A percentile compares a stretch with the other conserved stretches of the same genome.
Conservation (phyloP, 352 stramenopile genomes). For the Thalassiosira sp. region DNA sequence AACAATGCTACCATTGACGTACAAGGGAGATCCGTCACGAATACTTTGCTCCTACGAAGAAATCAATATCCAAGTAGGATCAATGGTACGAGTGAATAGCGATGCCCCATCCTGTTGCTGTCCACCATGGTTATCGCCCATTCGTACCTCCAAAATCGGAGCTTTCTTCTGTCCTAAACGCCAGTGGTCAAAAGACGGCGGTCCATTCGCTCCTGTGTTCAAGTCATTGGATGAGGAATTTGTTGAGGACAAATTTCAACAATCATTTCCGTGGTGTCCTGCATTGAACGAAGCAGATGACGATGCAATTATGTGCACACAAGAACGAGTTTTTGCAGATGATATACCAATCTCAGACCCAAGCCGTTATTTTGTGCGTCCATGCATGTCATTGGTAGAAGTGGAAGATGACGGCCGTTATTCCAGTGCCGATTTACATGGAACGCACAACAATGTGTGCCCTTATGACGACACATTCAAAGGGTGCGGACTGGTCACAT, state of each 20-base stretch:
- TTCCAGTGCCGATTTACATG: conserved; percentile 51
- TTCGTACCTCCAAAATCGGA: conserved; percentile 39
- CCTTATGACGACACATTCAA: conserved; percentile 31
- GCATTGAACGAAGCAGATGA: conserved; percentile 24
- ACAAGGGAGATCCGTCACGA: conserved; percentile 52
- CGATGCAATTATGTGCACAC: conserved; percentile 48
- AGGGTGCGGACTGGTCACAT: conserved; percentile 22
- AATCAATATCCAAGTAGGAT: conserved; percentile 49
- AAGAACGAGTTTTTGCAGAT: conserved; percentile 38
- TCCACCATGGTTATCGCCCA: conserved; percentile 49
- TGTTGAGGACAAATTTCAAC: conserved; percentile 25
- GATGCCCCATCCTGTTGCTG: conserved; percentile 64
- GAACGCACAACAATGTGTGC: conserved; percentile 33
- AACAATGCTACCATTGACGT: conserved; percentile 65
- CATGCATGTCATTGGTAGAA: conserved; percentile 28
- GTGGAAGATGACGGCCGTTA: conserved; percentile 23
- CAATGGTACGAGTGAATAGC: conserved; percentile 69
- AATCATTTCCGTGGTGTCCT: conserved; percentile 44
- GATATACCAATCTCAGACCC: conserved; percentile 15
- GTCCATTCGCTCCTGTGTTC: conserved; percentile 34
- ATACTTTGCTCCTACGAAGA: conserved; percentile 78
- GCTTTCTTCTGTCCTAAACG: conserved; percentile 49
- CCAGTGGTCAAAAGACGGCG: conserved; percentile 29
- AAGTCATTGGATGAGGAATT: conserved; percentile 36
- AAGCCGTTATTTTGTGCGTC: conserved; percentile 29